Evolutionary conservation across 1,139 yeast genomes (phyloP).

Genomic region (Kodamaea ohmeri): DNA sequence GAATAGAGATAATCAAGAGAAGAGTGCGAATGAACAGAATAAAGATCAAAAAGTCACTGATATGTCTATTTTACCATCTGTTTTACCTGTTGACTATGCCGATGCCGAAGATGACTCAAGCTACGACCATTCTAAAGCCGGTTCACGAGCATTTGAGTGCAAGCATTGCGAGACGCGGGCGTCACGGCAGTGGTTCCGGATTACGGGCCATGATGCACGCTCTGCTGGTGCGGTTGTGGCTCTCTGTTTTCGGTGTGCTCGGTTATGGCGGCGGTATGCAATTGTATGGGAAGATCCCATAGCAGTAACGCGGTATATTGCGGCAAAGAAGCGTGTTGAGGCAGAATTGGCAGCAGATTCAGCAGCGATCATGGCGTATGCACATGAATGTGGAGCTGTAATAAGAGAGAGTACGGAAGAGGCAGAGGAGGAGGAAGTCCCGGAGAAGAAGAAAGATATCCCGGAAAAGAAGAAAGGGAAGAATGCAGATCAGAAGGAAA

Average conservation of each 20-base stretch:
- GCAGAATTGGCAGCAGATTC: slow-evolving; percentile 71
- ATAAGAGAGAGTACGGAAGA: slow-evolving; percentile 8
- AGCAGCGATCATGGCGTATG: slow-evolving; percentile 52
- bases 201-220: slow-evolving; percentile 66
- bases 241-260: slow-evolving; percentile 82
- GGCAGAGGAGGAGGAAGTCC: slow-evolving; percentile 8
- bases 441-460: slow-evolving; percentile 3
- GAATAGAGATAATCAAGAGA: slow-evolving; percentile 12
- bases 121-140: too few species aligned
- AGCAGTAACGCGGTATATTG: slow-evolving; percentile 50
- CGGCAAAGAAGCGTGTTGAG: slow-evolving; percentile 65
- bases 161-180: slow-evolving; percentile 56
- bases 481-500: neutral
- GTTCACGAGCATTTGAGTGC: too few species aligned
- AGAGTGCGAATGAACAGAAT: neutral
- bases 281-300: slow-evolving; percentile 83
- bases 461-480: slow-evolving; percentile 5
- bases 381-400: slow-evolving; percentile 14
- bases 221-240: slow-evolving; percentile 43
- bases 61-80: neutral
- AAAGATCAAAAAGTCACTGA: neutral
- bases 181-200: slow-evolving; percentile 66
- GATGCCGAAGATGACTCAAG: slow-evolving; percentile 72
- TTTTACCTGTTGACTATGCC: slow-evolving; percentile 40
- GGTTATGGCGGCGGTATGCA: slow-evolving; percentile 88